Percentiles rank a stretch among this genome's conserved stretches.
These are phyloP conservation scores for Yarrowia bubula DNA, from an alignment of 805 yeast genomes.

Conservation along the genomic window DNA sequence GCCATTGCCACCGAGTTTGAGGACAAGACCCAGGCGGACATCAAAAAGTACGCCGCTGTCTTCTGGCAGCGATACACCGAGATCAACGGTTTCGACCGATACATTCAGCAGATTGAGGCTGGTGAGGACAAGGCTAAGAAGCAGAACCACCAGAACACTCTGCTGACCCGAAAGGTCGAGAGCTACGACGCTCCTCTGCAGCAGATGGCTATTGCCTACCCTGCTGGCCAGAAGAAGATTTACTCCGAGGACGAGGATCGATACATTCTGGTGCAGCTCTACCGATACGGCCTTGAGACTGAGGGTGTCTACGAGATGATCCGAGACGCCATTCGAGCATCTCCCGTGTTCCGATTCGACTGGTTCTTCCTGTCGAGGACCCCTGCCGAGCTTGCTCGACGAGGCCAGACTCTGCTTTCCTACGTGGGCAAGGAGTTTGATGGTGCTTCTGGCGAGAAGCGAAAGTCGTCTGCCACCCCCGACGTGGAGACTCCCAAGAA, in stretches of 20 bases:
- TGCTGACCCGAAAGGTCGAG: slow-evolving; percentile 70
- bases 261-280: slow-evolving; percentile 72
- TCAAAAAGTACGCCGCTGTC: slow-evolving; percentile 67
- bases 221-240: slow-evolving; percentile 68
- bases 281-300: slow-evolving; percentile 73
- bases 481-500: slow-evolving; percentile 26
- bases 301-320: slow-evolving; percentile 74
- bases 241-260: slow-evolving; percentile 89
- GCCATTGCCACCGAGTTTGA: slow-evolving; percentile 74
- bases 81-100: slow-evolving; percentile 87
- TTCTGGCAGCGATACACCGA: slow-evolving; percentile 78
- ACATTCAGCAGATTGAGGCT: slow-evolving; percentile 72
- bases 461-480: slow-evolving; percentile 22
- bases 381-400: slow-evolving; percentile 71
- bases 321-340: slow-evolving; percentile 63
- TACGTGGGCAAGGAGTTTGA: slow-evolving; percentile 72
- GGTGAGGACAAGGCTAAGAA: slow-evolving; percentile 81
- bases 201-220: slow-evolving; percentile 66
- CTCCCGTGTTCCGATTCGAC: slow-evolving; percentile 79
- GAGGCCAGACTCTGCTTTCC: slow-evolving; percentile 75
- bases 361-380: slow-evolving; percentile 81
- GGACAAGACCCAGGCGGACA: slow-evolving; percentile 69
- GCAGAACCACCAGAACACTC: slow-evolving; percentile 67
- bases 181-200: slow-evolving; percentile 71
- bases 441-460: slow-evolving; percentile 34